Conservation (phyloP, 2,329 filamentous ascomycete genomes). For the Fusarium sarcochroum region DNA sequence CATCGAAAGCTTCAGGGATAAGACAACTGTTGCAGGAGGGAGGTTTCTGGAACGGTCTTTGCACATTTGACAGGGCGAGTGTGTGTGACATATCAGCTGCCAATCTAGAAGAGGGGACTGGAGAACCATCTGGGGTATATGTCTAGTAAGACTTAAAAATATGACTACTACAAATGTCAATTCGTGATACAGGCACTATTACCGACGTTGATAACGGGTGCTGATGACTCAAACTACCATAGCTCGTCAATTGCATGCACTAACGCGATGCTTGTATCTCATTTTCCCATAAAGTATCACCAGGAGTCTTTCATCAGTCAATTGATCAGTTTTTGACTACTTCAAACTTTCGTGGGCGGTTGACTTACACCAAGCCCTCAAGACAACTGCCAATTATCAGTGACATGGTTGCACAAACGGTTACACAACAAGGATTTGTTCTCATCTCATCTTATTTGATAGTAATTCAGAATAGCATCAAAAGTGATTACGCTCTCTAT, state of each 20-base stretch:
- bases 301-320: no score
- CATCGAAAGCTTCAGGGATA: not conserved
- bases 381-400: constrained; percentile 1
- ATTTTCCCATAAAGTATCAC: not conserved
- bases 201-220: not conserved
- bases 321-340: not conserved
- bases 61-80: not conserved
- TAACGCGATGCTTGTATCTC: not conserved
- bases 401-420: constrained; percentile 29
- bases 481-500: not conserved
- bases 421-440: constrained; percentile 28
- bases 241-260: not conserved
- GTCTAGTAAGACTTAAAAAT: no score
- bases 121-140: not conserved
- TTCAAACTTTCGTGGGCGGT: not conserved
- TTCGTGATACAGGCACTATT: no score
- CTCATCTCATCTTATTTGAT: not conserved
- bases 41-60: constrained; percentile 1
- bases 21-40: constrained; percentile 5
- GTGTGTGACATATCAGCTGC: not conserved
- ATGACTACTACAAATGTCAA: no score
- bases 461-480: constrained; percentile 3
- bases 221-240: not conserved
- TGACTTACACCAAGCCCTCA: constrained; percentile 4
- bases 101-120: not conserved